Conservation (phyloP, 176 grass and related monocot species). For the Paspalum notatum region DNA sequence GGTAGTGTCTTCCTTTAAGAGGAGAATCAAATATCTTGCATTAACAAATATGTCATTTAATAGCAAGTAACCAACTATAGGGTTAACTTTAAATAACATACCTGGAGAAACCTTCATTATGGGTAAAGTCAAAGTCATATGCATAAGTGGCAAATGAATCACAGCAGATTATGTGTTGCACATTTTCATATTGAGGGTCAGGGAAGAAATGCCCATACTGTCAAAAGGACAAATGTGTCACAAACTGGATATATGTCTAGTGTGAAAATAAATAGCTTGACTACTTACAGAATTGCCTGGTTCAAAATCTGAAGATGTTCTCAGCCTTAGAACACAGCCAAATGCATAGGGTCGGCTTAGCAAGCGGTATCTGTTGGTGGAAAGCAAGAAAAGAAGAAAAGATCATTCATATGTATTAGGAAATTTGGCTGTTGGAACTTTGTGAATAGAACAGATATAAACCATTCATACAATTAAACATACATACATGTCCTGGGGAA, state of each 20-base stretch:
- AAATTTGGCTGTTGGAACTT: slow-evolving; percentile 10
- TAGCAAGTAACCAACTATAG: background rate
- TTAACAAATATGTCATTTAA: slow-evolving; percentile 12
- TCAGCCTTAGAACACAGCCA: slow-evolving; percentile 89
- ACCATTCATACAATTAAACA: slow-evolving; percentile 39
- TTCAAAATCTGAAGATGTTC: slow-evolving; percentile 94
- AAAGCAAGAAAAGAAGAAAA: slow-evolving; percentile 10
- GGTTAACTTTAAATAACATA: slow-evolving; percentile 41
- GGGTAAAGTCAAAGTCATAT: slow-evolving; percentile 87
- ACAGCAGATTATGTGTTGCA: slow-evolving; percentile 99
- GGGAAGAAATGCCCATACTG: slow-evolving; percentile 99
- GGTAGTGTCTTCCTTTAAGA: background rate
- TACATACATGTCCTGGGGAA: slow-evolving; percentile 95
- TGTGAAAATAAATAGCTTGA: slow-evolving; percentile 37
- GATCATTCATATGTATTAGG: slow-evolving; percentile 13
- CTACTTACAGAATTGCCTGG: slow-evolving; percentile 77
- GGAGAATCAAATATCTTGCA: background rate
- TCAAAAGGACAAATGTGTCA: slow-evolving; percentile 26
- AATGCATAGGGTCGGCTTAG: slow-evolving; percentile 98
- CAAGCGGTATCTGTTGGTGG: slow-evolving; percentile 73
- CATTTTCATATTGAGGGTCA: slow-evolving; percentile 98
- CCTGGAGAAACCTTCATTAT: slow-evolving; percentile 83
- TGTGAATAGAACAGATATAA: slow-evolving; percentile 15
- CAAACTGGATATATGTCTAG: slow-evolving; percentile 19
- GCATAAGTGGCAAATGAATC: slow-evolving; percentile 99